Percentiles rank a stretch among this genome's conserved stretches.
Evolutionary conservation across 805 yeast genomes (phyloP).

Genomic region (Ogataea saltuana): DNA sequence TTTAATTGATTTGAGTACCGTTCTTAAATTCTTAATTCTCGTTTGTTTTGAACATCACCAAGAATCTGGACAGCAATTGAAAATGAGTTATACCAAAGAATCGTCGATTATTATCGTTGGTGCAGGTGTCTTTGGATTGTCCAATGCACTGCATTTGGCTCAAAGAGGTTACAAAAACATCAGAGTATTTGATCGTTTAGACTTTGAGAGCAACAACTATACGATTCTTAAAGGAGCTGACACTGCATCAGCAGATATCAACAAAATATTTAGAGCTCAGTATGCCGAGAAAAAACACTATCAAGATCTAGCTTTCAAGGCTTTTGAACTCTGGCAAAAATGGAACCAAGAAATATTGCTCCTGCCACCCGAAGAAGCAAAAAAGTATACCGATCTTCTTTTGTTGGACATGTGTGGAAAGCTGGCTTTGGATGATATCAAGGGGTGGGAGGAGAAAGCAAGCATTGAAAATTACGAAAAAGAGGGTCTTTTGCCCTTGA

Average conservation of each 20-base stretch:
- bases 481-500: conserved; percentile 32
- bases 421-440: conserved; percentile 30
- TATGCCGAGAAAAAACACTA: conserved; percentile 41
- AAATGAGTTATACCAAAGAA: conserved; percentile 15
- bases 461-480: conserved; percentile 27
- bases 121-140: conserved; percentile 57
- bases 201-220: conserved; percentile 32
- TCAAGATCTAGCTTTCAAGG: conserved; percentile 32
- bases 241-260: conserved; percentile 42
- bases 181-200: conserved; percentile 41
- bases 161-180: conserved; percentile 38
- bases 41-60: too few species aligned
- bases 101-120: conserved; percentile 45
- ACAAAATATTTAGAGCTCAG: conserved; percentile 41
- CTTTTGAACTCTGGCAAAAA: conserved; percentile 28
- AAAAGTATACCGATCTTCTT: conserved; percentile 26
- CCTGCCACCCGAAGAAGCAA: conserved; percentile 29
- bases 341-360: conserved; percentile 28
- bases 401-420: conserved; percentile 33
- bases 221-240: conserved; percentile 40
- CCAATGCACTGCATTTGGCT: conserved; percentile 46
- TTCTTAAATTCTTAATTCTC: too few species aligned
- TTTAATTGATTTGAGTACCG: too few species aligned
- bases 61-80: too few species aligned
- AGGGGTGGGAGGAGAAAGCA: conserved; percentile 30